These are phyloP conservation scores for Backusella psychrophila DNA, from an alignment of 192 early-diverging fungal genomes.

Conservation along the genomic window DNA sequence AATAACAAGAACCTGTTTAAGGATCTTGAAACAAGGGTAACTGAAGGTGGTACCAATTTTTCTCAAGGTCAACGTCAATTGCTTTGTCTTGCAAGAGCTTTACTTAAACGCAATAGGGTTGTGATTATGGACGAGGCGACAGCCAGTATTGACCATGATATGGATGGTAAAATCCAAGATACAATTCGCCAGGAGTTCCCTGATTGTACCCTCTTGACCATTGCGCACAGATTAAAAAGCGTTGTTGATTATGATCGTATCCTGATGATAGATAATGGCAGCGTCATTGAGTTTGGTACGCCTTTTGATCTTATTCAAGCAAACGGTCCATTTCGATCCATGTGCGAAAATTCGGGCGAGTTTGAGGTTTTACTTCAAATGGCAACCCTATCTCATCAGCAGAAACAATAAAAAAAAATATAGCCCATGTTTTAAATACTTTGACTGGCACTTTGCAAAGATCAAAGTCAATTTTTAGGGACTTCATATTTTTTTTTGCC, in stretches of 20 bases:
- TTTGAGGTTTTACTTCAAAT: neutral
- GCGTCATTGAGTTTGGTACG: constrained; percentile 73
- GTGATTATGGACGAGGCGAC: constrained; percentile 57
- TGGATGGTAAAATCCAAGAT: constrained; percentile 49
- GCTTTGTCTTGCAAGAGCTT: constrained; percentile 72
- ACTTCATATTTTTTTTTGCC: neutral
- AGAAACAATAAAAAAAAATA: neutral
- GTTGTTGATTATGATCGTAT: constrained; percentile 71
- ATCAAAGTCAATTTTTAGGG: too few relatives aligned
- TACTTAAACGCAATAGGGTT: constrained; percentile 52
- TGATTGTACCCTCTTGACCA: constrained; percentile 58
- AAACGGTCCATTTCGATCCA: neutral
- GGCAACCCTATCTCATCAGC: neutral
- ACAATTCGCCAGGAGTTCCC: constrained; percentile 51
- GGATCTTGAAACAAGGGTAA: constrained; percentile 43
- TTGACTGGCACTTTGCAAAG: too few relatives aligned
- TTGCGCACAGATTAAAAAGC: constrained; percentile 53
- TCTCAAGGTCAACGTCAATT: constrained; percentile 74
- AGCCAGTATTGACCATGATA: constrained; percentile 54
- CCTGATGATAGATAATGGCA: constrained; percentile 65
- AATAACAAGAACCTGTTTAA: constrained; percentile 14
- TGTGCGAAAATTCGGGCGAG: neutral
- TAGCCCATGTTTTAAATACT: too few relatives aligned
- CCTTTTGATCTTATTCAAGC: neutral
- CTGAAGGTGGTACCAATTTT: constrained; percentile 80